Conservation (phyloP, 1,284 basidiomycete genomes). For the Rhodotorula sp. region DNA sequence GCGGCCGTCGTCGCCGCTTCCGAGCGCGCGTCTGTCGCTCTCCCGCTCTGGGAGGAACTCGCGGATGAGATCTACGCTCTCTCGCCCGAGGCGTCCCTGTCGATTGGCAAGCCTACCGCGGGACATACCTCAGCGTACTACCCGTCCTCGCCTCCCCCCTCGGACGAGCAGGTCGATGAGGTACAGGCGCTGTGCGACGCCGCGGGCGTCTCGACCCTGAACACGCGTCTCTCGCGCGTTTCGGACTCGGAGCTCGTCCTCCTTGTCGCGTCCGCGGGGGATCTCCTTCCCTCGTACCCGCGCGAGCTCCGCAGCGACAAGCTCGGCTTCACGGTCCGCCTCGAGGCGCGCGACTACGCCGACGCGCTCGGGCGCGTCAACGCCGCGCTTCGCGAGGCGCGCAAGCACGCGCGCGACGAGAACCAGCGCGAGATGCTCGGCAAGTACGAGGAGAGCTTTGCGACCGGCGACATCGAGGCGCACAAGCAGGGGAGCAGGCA, state of each 20-base stretch:
- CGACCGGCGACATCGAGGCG: constrained; percentile 71
- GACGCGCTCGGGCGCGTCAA: constrained; percentile 60
- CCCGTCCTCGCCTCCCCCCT: constrained; percentile 63
- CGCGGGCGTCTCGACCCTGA: constrained; percentile 68
- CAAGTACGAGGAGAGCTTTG: constrained; percentile 72
- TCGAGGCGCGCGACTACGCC: constrained; percentile 61
- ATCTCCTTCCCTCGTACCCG: constrained; percentile 56
- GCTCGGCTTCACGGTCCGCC: constrained; percentile 65
- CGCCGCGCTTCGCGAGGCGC: constrained; percentile 63
- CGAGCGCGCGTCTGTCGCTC: constrained; percentile 60
- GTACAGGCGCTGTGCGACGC: constrained; percentile 73
- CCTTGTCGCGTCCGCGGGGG: constrained; percentile 66
- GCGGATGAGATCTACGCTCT: constrained; percentile 70
- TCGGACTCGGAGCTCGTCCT: constrained; percentile 61
- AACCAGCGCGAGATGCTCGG: constrained; percentile 71
- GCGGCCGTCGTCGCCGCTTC: constrained; percentile 64
- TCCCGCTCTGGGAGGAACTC: constrained; percentile 68
- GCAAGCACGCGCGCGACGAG: constrained; percentile 64
- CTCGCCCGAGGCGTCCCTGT: constrained; percentile 65
- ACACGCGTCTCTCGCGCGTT: constrained; percentile 75
- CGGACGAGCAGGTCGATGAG: constrained; percentile 70
- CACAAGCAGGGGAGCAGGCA: constrained; percentile 72
- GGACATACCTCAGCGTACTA: constrained; percentile 83
- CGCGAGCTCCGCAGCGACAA: constrained; percentile 52
- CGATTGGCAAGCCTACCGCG: constrained; percentile 72